Conservation (phyloP, 345 rosid genomes). For the Citrus hindsii region DNA sequence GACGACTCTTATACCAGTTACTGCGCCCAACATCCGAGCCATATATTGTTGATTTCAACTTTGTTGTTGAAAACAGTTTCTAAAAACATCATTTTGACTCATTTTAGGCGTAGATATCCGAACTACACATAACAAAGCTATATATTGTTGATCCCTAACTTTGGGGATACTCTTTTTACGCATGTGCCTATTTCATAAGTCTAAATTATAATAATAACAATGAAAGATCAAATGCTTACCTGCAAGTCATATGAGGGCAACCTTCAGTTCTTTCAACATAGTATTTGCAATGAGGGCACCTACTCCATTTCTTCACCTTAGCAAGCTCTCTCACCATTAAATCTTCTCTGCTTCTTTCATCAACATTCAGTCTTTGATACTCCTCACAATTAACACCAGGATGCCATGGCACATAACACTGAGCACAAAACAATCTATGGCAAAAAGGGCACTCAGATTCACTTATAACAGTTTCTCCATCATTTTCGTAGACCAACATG, state of each 20-base stretch:
- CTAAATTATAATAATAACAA: background rate
- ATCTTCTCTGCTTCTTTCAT: constrained; percentile 43
- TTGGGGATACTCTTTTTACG: background rate
- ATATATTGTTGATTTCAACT: too few relatives aligned
- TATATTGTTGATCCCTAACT: too few relatives aligned
- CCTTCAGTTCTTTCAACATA: constrained; percentile 41
- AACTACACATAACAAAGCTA: too few relatives aligned
- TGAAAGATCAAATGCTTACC: constrained; percentile 17
- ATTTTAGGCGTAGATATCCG: background rate
- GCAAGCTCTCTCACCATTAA: constrained; percentile 40
- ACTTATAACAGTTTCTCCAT: constrained; percentile 26
- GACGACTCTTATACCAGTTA: background rate
- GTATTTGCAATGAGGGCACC: constrained; percentile 45
- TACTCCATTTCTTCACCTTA: constrained; percentile 33
- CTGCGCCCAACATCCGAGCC: too few relatives aligned
- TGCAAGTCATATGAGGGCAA: constrained; percentile 46
- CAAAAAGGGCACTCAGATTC: constrained; percentile 68
- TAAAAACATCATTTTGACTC: background rate
- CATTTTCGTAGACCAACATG: constrained; percentile 36
- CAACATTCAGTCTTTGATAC: constrained; percentile 25
- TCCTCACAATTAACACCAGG: constrained; percentile 32
- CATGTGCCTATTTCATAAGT: background rate
- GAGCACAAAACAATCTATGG: constrained; percentile 51
- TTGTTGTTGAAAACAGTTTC: background rate
- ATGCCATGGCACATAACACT: constrained; percentile 45